Conservation (phyloP, 108 stramenopile genomes). For the Nitzschia putrida region DNA sequence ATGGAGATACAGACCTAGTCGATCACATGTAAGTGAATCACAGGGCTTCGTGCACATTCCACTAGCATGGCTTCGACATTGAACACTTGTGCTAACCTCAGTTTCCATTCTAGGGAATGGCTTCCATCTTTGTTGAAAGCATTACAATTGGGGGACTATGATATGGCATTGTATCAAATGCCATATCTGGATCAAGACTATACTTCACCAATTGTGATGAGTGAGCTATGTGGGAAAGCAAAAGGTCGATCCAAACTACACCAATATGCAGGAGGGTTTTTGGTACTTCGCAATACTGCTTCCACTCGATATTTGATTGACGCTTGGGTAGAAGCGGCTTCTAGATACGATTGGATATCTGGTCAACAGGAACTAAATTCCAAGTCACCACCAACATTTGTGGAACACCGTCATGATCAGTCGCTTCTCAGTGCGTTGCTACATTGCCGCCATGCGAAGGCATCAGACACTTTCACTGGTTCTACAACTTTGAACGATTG, state of each 20-base stretch:
- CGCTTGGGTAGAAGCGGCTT: background rate
- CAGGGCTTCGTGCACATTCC: no score
- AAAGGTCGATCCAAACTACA: background rate
- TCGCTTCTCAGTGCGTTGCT: background rate
- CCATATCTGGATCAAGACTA: slow-evolving; percentile 1
- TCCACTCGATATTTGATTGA: background rate
- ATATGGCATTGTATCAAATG: background rate
- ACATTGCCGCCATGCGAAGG: background rate
- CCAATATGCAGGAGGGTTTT: slow-evolving; percentile 1
- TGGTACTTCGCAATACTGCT: background rate
- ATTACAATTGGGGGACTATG: background rate
- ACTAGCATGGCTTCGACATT: background rate
- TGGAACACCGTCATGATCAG: background rate
- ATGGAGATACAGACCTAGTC: background rate
- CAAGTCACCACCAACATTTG: background rate
- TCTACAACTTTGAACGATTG: background rate
- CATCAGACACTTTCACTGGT: background rate
- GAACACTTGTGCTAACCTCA: background rate
- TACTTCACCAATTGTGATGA: background rate
- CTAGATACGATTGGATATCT: background rate
- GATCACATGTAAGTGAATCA: slow-evolving; percentile 6
- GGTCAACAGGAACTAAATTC: background rate
- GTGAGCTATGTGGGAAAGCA: background rate
- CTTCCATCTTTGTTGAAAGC: background rate
- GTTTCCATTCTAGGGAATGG: background rate